A percentile compares a stretch with the other conserved stretches of the same genome.
These are phyloP conservation scores for Hyphopichia burtonii DNA, from an alignment of 1,139 yeast species.

Conservation along the genomic window DNA sequence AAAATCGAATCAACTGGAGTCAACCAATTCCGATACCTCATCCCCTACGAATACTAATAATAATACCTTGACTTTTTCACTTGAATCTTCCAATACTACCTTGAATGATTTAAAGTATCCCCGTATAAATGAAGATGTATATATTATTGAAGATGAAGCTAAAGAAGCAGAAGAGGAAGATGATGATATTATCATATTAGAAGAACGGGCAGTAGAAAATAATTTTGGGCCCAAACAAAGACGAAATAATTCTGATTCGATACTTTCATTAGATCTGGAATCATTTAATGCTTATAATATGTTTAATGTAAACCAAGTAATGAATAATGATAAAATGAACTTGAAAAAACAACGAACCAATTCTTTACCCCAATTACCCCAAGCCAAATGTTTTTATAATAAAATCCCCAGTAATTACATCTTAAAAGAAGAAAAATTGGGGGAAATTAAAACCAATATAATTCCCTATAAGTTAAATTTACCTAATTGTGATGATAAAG, in stretches of 20 bases:
- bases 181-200: conserved; percentile 36
- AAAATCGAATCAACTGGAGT: not conserved
- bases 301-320: conserved; percentile 38
- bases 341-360: conserved; percentile 61
- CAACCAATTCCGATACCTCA: not conserved
- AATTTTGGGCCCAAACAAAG: conserved; percentile 7
- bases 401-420: conserved; percentile 39
- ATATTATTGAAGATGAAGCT: conserved; percentile 11
- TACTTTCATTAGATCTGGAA: conserved; percentile 36
- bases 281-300: conserved; percentile 46
- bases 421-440: conserved; percentile 40
- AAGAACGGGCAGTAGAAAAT: conserved; percentile 29
- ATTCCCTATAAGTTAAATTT: conserved; percentile 39
- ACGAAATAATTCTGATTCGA: conserved; percentile 40
- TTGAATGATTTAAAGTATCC: not conserved
- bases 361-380: conserved; percentile 71
- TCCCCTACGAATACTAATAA: not conserved
- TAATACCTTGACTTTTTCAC: not conserved
- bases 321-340: conserved; percentile 5
- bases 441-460: conserved; percentile 42
- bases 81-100: conserved; percentile 1
- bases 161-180: conserved; percentile 24
- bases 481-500: conserved; percentile 66
- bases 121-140: conserved; percentile 4
- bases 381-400: conserved; percentile 44